Evolutionary conservation across 768 basidiomycete genomes (phyloP).

Genomic region (Infundibulicybe gibba): DNA sequence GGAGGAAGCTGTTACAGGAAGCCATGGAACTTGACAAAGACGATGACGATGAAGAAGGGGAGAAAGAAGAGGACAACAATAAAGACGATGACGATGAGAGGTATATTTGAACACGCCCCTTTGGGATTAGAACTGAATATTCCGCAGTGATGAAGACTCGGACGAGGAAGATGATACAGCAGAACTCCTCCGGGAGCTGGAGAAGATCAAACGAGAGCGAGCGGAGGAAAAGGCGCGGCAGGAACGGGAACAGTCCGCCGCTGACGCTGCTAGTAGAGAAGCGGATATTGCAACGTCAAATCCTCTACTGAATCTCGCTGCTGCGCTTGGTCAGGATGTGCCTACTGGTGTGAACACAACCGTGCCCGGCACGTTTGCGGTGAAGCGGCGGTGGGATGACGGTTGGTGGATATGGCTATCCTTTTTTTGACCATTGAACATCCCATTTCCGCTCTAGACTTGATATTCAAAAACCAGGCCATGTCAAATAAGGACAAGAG

Average conservation of each 20-base stretch:
- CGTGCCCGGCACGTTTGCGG: slow-evolving; percentile 80
- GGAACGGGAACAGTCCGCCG: slow-evolving; percentile 71
- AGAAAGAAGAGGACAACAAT: slow-evolving; percentile 29
- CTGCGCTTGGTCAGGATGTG: slow-evolving; percentile 75
- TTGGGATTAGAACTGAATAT: neutral
- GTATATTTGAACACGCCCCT: slow-evolving; percentile 19
- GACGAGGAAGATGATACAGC: slow-evolving; percentile 90
- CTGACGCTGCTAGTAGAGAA: slow-evolving; percentile 61
- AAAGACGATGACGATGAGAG: slow-evolving; percentile 46
- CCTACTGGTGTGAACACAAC: slow-evolving; percentile 69
- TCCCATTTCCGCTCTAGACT: slow-evolving; percentile 58
- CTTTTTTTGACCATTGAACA: slow-evolving; percentile 1
- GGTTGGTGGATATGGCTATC: slow-evolving; percentile 41
- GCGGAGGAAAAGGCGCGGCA: slow-evolving; percentile 87
- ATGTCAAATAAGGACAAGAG: slow-evolving; percentile 59
- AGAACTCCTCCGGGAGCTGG: slow-evolving; percentile 92
- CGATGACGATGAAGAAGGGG: slow-evolving; percentile 73
- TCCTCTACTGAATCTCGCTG: slow-evolving; percentile 87
- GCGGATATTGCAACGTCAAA: slow-evolving; percentile 84
- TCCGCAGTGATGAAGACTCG: slow-evolving; percentile 33
- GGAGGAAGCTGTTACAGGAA: slow-evolving; percentile 84
- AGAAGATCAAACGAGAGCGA: slow-evolving; percentile 95
- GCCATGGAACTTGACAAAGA: slow-evolving; percentile 88
- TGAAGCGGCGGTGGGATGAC: slow-evolving; percentile 95
- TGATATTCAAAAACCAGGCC: slow-evolving; percentile 99